Evolutionary conservation across 768 basidiomycete genomes (phyloP), one percentile per base, ranked within the genome.

Genomic region (Tylopilus balloui): DNA sequence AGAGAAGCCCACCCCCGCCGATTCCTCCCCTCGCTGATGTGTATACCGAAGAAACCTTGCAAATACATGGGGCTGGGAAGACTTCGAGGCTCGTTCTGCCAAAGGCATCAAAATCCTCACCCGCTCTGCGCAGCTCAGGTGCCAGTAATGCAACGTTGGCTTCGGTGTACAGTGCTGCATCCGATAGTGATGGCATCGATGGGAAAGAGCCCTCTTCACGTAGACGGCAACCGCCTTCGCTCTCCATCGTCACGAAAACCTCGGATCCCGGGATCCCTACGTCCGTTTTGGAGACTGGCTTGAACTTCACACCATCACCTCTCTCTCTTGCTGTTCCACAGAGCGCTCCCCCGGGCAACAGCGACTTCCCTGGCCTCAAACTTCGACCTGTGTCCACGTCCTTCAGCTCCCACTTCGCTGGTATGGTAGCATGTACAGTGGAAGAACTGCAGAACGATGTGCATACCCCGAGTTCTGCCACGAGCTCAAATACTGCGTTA

Each of bases 371-470:
- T 11, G 70, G 78, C 3, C 74, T 92, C 40, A 81, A 79, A 57
- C 68, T 92, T 44, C 78, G 89, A 14, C 88, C 88, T 3, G 73
- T 90, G 15, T 91, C 89, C 19, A 80, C 82, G 1, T 71, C 84
- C 36, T 92, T 92, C 64, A 84, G 85, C 59, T 70, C 79, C 10
- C 80, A 86, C 23, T 86, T 90, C 58, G 72, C 76, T 9, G 73
- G 74, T 21, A 67, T 73, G 49, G 64, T 77, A 15, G 50, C 64
- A 43, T 56, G 55, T 37, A 27, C 55, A 4, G 56, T 51, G 25
- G 57, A 45, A 43, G 56, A 71, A 27, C 64, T 66, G 6, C 68
- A 71, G 9, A 61, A 69, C 15, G 80, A 79, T 45, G 58, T 68
- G 1, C 74, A 75, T 48, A 79, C 80, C 2, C 77, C 79, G 11